These are phyloP conservation scores for Taphrina wiesneri DNA, from an alignment of 1,139 yeast species.

Conservation along the genomic window DNA sequence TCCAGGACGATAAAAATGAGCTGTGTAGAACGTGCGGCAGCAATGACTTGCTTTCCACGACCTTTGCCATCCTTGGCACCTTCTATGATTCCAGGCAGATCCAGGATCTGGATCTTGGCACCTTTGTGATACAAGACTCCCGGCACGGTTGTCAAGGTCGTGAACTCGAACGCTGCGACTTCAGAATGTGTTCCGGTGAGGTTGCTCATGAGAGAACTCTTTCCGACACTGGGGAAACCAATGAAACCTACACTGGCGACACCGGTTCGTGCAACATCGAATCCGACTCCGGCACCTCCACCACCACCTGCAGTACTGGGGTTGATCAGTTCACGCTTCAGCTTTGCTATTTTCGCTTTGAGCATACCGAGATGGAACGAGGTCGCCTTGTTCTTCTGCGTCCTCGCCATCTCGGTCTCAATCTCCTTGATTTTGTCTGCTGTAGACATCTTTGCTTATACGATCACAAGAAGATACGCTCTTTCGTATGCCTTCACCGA, in stretches of 20 bases:
- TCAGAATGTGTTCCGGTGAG: conserved; percentile 95
- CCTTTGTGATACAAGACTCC: conserved; percentile 95
- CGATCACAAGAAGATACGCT: background rate
- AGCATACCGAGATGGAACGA: conserved; percentile 88
- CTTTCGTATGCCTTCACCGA: background rate
- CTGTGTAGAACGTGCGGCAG: conserved; percentile 95
- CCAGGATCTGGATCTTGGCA: conserved; percentile 96
- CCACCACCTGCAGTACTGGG: conserved; percentile 81
- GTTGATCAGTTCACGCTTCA: conserved; percentile 84
- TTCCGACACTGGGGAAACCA: conserved; percentile 99
- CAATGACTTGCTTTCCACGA: conserved; percentile 98
- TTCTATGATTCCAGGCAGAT: conserved; percentile 97
- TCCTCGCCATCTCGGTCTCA: conserved; percentile 39
- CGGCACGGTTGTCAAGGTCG: conserved; percentile 95
- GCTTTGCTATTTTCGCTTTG: conserved; percentile 91
- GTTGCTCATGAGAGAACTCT: conserved; percentile 73
- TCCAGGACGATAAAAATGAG: conserved; percentile 88
- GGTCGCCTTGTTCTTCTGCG: conserved; percentile 39
- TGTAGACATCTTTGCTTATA: conserved; percentile 16
- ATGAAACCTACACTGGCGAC: conserved; percentile 96
- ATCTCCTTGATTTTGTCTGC: conserved; percentile 38
- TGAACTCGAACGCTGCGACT: conserved; percentile 69
- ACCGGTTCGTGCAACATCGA: conserved; percentile 97
- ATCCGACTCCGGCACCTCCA: conserved; percentile 83
- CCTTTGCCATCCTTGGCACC: conserved; percentile 99